Evolutionary conservation across 1,284 basidiomycete genomes (phyloP), one percentile per base, ranked within the genome.

Genomic region (Tranzscheliella williamsii): DNA sequence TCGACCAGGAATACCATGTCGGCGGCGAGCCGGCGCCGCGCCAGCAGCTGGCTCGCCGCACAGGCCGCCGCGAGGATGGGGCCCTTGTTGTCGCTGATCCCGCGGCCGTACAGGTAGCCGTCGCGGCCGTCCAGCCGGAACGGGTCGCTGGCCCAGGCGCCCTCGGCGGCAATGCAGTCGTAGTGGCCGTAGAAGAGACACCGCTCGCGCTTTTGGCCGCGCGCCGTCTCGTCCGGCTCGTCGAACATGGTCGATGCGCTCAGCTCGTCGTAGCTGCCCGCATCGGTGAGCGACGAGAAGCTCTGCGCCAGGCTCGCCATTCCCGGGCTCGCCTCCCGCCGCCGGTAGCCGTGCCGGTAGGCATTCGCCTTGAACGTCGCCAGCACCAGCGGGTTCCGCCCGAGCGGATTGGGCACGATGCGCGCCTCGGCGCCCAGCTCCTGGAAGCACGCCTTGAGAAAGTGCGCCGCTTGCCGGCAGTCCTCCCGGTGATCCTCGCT

Each of bases 1-100:
- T 98, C 94, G 26, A 97, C 85, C 38, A 97, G 79, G 78, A 97
- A 87, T 3, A 96, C 86, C 1, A 98, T 78, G 70, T 98, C 94
- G 1, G 91, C 84, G 24, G 86, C 87, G 1, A 98, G 84, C 22
- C 86, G 83, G 1, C 90, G 82, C 12, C 82, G 81, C 30, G 85
- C 82, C 3, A 91, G 83, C 31, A 98, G 78, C 29, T 89, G 85
- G 0, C 90, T 87, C 1, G 87, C 91, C 0, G 94, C 94, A 67
- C 87, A 91, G 0, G 93, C 94, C 6, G 88, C 84, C 1, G 93
- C 92, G 50, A 97, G 83, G 36, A 95, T 88, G 0, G 95, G 94
- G 0, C 94, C 94, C 75, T 97, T 93, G 80, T 93, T 86, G 44
- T 75, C 80, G 20, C 73, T 73, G 3, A 90, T 87, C 1, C 94